Conservation (phyloP, 2,329 filamentous ascomycete genomes). For the Fusarium musae region DNA sequence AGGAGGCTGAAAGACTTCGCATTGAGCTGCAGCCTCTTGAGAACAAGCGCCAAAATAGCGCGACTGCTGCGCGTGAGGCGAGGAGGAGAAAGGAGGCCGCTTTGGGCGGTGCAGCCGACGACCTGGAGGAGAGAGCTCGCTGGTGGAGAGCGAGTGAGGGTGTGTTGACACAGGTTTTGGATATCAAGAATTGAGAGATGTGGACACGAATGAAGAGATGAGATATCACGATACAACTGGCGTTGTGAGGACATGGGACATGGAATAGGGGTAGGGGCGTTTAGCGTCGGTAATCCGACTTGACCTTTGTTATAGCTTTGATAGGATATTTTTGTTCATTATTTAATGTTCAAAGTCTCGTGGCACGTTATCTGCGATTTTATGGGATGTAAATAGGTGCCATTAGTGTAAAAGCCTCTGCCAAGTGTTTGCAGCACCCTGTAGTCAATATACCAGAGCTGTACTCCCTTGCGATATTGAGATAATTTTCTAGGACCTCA, state of each 20-base stretch:
- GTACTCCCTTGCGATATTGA: background rate
- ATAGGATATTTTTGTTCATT: background rate
- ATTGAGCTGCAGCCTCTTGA: constrained; percentile 76
- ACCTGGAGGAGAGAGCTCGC: constrained; percentile 78
- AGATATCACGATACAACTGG: background rate
- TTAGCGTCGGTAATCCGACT: constrained; percentile 11
- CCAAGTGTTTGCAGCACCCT: background rate
- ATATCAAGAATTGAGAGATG: constrained; percentile 57
- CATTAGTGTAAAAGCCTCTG: background rate
- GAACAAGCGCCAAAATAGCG: constrained; percentile 71
- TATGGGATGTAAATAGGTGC: too few relatives aligned
- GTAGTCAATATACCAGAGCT: too few relatives aligned
- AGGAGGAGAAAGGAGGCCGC: constrained; percentile 73
- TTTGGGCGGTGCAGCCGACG: constrained; percentile 74
- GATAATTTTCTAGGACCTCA: background rate
- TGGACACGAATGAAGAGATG: background rate
- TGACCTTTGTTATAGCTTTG: background rate
- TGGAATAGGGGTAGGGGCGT: constrained; percentile 23
- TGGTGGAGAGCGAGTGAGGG: constrained; percentile 79
- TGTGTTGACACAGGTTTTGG: constrained; percentile 70
- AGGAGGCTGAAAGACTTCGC: constrained; percentile 73
- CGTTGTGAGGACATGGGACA: constrained; percentile 20
- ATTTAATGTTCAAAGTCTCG: background rate
- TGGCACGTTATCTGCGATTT: background rate
- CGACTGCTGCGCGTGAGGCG: constrained; percentile 76